Base-by-base conservation (phyloP, 2,329 filamentous ascomycete species). In the Chaetothyriales sp. region DNA sequence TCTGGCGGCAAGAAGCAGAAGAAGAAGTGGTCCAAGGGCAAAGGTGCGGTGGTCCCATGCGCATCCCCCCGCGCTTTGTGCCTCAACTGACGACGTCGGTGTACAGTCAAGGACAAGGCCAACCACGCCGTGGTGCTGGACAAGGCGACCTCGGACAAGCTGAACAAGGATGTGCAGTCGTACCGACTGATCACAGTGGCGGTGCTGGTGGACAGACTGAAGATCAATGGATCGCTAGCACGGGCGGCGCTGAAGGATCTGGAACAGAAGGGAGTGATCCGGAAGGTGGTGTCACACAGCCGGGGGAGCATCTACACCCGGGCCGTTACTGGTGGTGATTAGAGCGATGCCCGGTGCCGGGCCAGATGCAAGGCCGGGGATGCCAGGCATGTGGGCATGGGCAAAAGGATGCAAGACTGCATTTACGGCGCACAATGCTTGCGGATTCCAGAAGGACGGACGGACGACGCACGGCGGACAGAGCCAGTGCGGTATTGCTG, bases 151-250 rank as follows among this genome's bases (percentile, higher is more conserved):
- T 86, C 85, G 65, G 92, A 98, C 77, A 95, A 94, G 81, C 89
- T 98, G 74, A 86, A 95, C 82, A 98, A 98, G 82, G 92, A 98
- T 82, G 94, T 98, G 68, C 92, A 97, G 77, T 95, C 92, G 62
- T 98, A 97, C 86, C 89, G 92, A 71, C 89, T 98, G 74, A 89
- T 98, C 77, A 97, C 92, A 71, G 86, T 97, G 69, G 89, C 92
- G 69, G 90, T 88, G 67, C 89, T 98, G 69, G 92, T 98, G 82
- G 92, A 98, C 77, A 84, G 92, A 76, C 83, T 98, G 75, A 98
- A 98, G 89, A 94, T 98, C 81, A 98, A 98, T 80, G 94, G 92
- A 70, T 95, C 88, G 66, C 79, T 98, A 69, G 92, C 92, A 64
- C 84, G 92, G 70, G 78, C 81, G 47, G 54, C 55, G 40, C 60